These are phyloP conservation scores for Funneliformis mosseae DNA, from an alignment of 192 early-diverging fungal genomes.

Conservation along the genomic window DNA sequence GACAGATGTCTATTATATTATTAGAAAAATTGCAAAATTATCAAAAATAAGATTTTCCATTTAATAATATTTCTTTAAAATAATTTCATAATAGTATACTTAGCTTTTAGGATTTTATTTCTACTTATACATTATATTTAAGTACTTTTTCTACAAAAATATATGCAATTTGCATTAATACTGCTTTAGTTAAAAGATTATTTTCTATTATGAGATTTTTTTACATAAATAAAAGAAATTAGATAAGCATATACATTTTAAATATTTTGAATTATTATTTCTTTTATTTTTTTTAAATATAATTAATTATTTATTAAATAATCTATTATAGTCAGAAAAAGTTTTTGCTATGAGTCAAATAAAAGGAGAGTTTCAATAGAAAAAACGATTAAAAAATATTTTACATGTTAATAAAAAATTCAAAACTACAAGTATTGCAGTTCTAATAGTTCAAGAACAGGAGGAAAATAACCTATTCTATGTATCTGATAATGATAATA, in stretches of 20 bases:
- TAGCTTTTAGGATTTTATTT: not conserved
- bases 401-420: not conserved
- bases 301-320: not conserved
- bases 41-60: not conserved
- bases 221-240: not conserved
- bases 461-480: not conserved
- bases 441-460: not conserved
- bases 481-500: slow-evolving; percentile 5
- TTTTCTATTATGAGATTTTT: not conserved
- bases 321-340: not conserved
- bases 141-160: not conserved
- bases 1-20: not conserved
- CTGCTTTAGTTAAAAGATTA: not conserved
- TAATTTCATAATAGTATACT: not conserved
- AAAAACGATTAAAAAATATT: not conserved
- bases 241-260: not conserved
- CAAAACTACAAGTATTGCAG: not conserved
- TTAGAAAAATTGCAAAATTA: not conserved
- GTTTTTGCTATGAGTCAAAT: not conserved
- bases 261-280: not conserved
- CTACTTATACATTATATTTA: not conserved
- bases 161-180: not conserved
- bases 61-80: not conserved
- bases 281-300: not conserved
- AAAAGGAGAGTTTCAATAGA: not conserved